Evolutionary conservation across 2,329 filamentous ascomycete species (phyloP).

Genomic region (Epichloe hybrida): DNA sequence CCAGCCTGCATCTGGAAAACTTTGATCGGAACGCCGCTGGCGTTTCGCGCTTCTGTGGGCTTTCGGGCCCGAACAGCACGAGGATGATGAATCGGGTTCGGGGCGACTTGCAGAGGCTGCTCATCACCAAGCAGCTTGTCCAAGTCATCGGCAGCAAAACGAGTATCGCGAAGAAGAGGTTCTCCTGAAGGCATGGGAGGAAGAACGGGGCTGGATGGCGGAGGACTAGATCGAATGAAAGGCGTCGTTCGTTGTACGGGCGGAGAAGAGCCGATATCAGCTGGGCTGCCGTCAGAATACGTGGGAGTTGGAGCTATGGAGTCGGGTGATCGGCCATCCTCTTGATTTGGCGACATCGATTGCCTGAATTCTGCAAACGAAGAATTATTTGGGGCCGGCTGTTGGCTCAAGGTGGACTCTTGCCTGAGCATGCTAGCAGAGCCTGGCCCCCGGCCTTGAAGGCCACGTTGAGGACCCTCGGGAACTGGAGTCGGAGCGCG

Average conservation of each 20-base stretch:
- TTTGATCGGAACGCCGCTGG: conserved; percentile 27
- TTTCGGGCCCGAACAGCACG: conserved; percentile 6
- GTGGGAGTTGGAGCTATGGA: conserved; percentile 38
- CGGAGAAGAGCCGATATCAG: conserved; percentile 79
- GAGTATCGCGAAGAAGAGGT: conserved; percentile 55
- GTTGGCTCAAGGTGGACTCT: conserved; percentile 44
- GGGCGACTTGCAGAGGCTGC: conserved; percentile 25
- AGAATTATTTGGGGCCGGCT: conserved; percentile 33
- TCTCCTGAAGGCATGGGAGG: conserved; percentile 49
- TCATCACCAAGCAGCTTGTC: conserved; percentile 57
- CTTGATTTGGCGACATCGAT: conserved; percentile 30
- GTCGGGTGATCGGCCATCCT: conserved; percentile 41
- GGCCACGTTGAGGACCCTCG: conserved; percentile 20
- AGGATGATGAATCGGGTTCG: conserved; percentile 15
- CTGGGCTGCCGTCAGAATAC: conserved; percentile 53
- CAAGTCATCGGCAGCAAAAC: conserved; percentile 70
- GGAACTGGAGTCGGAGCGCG: conserved; percentile 68
- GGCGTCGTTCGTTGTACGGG: conserved; percentile 55
- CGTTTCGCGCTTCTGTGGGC: conserved; percentile 20
- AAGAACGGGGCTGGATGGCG: conserved; percentile 68
- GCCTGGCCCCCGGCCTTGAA: conserved; percentile 18
- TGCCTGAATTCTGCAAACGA: conserved; percentile 27
- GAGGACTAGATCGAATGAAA: conserved; percentile 45
- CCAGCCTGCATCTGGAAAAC: conserved; percentile 27
- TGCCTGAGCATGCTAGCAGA: conserved; percentile 34